Evolutionary conservation across 1,284 basidiomycete genomes (phyloP).

Genomic region (Gomphus bonarii): DNA sequence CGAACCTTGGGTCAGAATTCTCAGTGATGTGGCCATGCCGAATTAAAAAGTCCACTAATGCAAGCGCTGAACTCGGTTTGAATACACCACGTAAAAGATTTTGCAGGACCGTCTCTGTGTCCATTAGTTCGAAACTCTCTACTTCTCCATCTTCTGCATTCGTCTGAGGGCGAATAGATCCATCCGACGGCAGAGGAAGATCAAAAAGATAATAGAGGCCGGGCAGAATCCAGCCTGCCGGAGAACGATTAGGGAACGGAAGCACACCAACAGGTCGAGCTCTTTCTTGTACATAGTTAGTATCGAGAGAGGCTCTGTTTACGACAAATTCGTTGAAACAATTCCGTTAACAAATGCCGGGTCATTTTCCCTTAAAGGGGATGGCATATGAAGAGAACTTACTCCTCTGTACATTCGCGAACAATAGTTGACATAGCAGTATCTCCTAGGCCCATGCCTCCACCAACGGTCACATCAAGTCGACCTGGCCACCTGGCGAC

Average conservation of each 20-base stretch:
- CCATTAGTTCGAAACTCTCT: constrained; percentile 30
- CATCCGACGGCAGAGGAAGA: constrained; percentile 26
- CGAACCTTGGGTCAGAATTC: constrained; percentile 32
- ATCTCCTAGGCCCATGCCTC: constrained; percentile 30
- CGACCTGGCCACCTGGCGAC: constrained; percentile 28
- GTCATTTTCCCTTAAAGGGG: background rate
- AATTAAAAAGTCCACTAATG: constrained; percentile 41
- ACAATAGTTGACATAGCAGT: constrained; percentile 25
- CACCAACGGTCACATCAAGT: constrained; percentile 33
- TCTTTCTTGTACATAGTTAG: constrained; percentile 21
- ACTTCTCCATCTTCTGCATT: constrained; percentile 33
- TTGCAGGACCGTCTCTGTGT: constrained; percentile 25
- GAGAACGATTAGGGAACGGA: constrained; percentile 29
- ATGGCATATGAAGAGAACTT: background rate
- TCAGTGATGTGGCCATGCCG: constrained; percentile 38
- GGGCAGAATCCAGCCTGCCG: constrained; percentile 30
- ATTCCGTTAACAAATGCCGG: background rate
- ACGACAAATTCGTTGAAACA: background rate
- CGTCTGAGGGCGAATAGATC: constrained; percentile 22
- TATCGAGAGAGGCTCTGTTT: constrained; percentile 24
- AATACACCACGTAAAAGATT: constrained; percentile 32
- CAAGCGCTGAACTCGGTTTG: constrained; percentile 45
- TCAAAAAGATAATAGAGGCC: constrained; percentile 34
- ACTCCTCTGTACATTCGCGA: constrained; percentile 30
- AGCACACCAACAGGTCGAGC: constrained; percentile 26